Conservation (phyloP, 2,329 filamentous ascomycete genomes). For the Colletotrichum sp. region DNA sequence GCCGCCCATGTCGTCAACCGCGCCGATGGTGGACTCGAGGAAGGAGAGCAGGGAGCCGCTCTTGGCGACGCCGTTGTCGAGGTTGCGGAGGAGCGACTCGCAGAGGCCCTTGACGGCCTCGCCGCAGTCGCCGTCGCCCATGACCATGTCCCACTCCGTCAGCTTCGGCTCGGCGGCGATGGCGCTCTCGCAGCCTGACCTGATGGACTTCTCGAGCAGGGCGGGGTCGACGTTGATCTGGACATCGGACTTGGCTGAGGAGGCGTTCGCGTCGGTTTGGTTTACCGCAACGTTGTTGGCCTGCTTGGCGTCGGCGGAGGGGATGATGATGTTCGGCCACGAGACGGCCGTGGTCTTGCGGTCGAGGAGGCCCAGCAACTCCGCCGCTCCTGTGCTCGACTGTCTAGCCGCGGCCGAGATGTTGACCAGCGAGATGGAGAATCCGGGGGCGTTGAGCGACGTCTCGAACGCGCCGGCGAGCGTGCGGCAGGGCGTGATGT, state of each 20-base stretch:
- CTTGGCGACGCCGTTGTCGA: constrained; percentile 31
- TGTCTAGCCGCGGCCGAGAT: constrained; percentile 40
- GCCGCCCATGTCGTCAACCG: constrained; percentile 42
- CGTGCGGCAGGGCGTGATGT: constrained; percentile 50
- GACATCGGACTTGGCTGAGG: neutral
- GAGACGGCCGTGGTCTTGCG: constrained; percentile 54
- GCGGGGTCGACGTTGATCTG: constrained; percentile 28
- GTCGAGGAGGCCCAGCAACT: constrained; percentile 53
- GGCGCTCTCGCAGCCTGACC: constrained; percentile 34
- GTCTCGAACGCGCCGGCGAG: constrained; percentile 56
- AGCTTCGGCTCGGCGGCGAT: constrained; percentile 37
- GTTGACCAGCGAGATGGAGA: constrained; percentile 60
- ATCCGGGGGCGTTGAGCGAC: constrained; percentile 60
- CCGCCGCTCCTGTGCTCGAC: constrained; percentile 27
- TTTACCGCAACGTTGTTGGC: neutral
- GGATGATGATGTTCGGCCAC: constrained; percentile 45
- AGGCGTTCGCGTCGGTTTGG: neutral
- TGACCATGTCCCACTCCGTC: constrained; percentile 37
- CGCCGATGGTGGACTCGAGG: constrained; percentile 30
- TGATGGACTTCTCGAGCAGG: constrained; percentile 29
- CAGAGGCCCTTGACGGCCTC: constrained; percentile 34
- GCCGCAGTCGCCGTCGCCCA: constrained; percentile 36
- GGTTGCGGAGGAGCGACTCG: constrained; percentile 29
- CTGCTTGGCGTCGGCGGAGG: neutral
- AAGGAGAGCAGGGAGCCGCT: constrained; percentile 34